phyloP scores from a whole-genome alignment of 306 rosid genomes.

The Geum urbanum region DNA sequence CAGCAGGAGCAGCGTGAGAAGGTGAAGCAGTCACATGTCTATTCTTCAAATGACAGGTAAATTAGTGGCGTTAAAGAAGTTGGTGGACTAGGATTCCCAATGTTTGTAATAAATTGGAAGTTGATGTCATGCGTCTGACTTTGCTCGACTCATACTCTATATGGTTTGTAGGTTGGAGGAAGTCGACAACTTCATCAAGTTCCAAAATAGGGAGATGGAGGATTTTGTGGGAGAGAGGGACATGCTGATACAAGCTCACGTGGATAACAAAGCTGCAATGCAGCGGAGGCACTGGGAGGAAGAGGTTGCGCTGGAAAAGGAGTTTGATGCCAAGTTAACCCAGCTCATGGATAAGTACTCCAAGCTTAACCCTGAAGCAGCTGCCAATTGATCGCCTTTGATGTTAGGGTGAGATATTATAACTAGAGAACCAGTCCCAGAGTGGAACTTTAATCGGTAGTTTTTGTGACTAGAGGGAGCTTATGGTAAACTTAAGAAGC shows the following conservation, averaged over 20 bases:
- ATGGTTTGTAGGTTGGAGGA: conserved; percentile 42
- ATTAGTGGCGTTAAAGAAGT: not conserved
- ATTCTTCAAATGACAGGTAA: conserved; percentile 47
- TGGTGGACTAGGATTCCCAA: not conserved
- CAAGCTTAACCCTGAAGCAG: conserved; percentile 21
- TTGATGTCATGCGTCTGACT: not conserved
- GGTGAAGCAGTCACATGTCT: conserved; percentile 44
- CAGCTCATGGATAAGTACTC: conserved; percentile 60
- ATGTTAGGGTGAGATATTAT: not conserved
- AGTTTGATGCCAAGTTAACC: conserved; percentile 38
- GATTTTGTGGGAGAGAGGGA: conserved; percentile 52
- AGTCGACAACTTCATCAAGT: conserved; percentile 45
- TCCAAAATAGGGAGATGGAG: conserved; percentile 59
- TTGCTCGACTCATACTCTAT: not conserved
- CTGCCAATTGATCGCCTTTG: not conserved
- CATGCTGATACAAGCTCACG: conserved; percentile 34
- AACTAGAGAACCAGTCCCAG: not conserved
- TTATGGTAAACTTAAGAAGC: not conserved
- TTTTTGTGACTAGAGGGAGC: no score
- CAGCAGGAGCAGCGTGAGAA: conserved; percentile 79
- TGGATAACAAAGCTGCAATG: conserved; percentile 43
- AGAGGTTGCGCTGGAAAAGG: conserved; percentile 51
- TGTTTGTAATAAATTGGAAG: not conserved
- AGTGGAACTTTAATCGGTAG: no score
- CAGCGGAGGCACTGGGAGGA: conserved; percentile 57